These are phyloP conservation scores for Amylocystis lapponica DNA, from an alignment of 768 basidiomycete genomes.

Conservation along the genomic window DNA sequence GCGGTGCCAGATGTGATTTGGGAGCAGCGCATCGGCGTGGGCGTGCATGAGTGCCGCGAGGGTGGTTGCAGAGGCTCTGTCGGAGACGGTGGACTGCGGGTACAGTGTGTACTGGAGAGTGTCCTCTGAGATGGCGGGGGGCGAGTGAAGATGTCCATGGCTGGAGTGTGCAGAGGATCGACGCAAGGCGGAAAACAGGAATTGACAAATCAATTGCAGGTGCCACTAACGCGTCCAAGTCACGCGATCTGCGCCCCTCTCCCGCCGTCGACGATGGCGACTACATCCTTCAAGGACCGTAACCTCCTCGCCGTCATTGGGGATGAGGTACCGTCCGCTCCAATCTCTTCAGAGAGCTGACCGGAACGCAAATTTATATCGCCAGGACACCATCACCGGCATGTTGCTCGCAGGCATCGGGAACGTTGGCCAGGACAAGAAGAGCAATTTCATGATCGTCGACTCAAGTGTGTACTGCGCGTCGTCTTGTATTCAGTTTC, in stretches of 20 bases:
- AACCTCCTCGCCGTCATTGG: constrained; percentile 93
- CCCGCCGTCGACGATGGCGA: constrained; percentile 35
- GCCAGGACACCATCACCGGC: constrained; percentile 94
- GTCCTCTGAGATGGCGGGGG: constrained; percentile 82
- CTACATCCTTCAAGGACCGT: constrained; percentile 69
- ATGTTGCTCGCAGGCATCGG: constrained; percentile 93
- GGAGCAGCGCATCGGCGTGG: constrained; percentile 49
- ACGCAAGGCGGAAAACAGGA: no score
- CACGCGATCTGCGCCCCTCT: no score
- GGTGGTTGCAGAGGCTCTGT: constrained; percentile 55
- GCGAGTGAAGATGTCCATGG: constrained; percentile 59
- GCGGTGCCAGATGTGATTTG: constrained; percentile 74
- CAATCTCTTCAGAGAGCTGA: not conserved
- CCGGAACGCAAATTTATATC: not conserved
- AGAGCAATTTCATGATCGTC: constrained; percentile 97
- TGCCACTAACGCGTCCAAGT: no score
- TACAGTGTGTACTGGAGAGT: constrained; percentile 75
- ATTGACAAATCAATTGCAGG: no score
- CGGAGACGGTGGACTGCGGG: constrained; percentile 46
- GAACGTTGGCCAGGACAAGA: constrained; percentile 82
- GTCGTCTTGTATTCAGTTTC: not conserved
- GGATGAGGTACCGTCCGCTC: constrained; percentile 66
- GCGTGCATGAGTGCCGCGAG: constrained; percentile 63
- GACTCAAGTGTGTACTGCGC: constrained; percentile 67
- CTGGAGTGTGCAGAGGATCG: no score